Percentiles rank a stretch among this genome's conserved stretches.
These are phyloP conservation scores for Populus hybrid DNA, from an alignment of 441 rosid species.

Conservation along the genomic window DNA sequence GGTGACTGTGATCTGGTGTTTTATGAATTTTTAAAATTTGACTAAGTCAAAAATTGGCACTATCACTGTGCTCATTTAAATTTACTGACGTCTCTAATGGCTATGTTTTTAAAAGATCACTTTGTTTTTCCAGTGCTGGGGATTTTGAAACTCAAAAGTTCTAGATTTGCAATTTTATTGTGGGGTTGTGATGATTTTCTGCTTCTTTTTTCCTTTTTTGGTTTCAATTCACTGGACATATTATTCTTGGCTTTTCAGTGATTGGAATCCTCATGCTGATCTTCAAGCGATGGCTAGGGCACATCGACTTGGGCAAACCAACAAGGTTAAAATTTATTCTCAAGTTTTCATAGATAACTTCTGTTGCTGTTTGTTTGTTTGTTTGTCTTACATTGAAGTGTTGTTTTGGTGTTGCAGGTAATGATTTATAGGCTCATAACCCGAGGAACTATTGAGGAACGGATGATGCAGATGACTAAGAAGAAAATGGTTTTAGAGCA, in stretches of 20 bases:
- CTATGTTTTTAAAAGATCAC: not conserved
- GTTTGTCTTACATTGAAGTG: conserved; percentile 1
- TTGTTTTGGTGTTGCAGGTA: conserved; percentile 51
- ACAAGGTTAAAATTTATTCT: conserved; percentile 53
- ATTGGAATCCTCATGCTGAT: conserved; percentile 99
- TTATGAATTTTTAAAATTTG: not conserved
- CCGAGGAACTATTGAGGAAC: conserved; percentile 94
- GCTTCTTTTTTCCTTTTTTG: not conserved
- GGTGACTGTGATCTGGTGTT: not conserved
- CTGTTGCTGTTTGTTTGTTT: not conserved
- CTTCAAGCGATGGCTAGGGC: conserved; percentile 99
- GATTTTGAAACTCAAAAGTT: not conserved
- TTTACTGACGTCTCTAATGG: conserved; percentile 1
- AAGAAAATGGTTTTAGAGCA: conserved; percentile 99
- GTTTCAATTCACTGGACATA: not conserved
- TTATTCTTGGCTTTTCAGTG: conserved; percentile 50
- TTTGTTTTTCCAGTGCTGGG: conserved; percentile 3
- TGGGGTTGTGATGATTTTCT: conserved; percentile 8
- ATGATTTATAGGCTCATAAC: conserved; percentile 93
- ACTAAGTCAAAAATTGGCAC: not conserved
- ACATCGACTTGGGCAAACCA: conserved; percentile 98
- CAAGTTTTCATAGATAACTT: not conserved
- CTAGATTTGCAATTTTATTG: not conserved
- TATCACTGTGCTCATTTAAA: not conserved
- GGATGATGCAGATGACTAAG: conserved; percentile 99